Conservation (phyloP, 106 monocot species). For the Acorus gramineus region DNA sequence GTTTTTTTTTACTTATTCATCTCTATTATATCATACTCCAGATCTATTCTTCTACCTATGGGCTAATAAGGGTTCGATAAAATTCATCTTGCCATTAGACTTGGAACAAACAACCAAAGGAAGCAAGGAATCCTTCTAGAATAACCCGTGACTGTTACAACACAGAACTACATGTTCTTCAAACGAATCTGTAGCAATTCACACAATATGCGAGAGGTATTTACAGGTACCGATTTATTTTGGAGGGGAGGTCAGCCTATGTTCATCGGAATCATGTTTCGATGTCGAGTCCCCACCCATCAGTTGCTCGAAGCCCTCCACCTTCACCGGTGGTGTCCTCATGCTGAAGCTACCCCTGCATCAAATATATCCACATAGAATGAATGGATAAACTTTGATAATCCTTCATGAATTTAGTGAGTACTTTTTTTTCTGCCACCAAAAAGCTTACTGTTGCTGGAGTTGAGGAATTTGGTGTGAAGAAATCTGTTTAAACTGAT, state of each 20-base stretch:
- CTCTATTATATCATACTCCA: too few relatives aligned
- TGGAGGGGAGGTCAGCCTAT: conserved; percentile 40
- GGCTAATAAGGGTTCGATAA: too few relatives aligned
- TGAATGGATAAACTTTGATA: not conserved
- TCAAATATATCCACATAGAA: not conserved
- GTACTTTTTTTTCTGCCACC: too few relatives aligned
- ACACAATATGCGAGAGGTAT: too few relatives aligned
- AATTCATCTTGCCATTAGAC: too few relatives aligned
- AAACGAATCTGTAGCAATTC: too few relatives aligned
- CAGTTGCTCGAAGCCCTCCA: conserved; percentile 75
- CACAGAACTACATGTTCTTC: too few relatives aligned
- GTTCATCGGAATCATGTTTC: conserved; percentile 58
- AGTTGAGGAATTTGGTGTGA: conserved; percentile 52
- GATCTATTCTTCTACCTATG: too few relatives aligned
- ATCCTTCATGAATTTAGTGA: not conserved
- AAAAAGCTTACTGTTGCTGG: conserved; percentile 39
- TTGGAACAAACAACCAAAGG: too few relatives aligned
- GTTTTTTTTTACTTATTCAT: too few relatives aligned
- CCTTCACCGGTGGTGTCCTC: conserved; percentile 66
- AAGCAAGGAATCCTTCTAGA: too few relatives aligned
- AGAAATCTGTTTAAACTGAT: conserved; percentile 62
- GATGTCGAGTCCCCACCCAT: conserved; percentile 49
- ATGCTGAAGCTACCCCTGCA: conserved; percentile 53
- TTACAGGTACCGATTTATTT: conserved; percentile 9
- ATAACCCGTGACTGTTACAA: too few relatives aligned